Evolutionary conservation across 139 green algal genomes (phyloP), one percentile per base, ranked within the genome.

Genomic region (Haematococcus sp.): DNA sequence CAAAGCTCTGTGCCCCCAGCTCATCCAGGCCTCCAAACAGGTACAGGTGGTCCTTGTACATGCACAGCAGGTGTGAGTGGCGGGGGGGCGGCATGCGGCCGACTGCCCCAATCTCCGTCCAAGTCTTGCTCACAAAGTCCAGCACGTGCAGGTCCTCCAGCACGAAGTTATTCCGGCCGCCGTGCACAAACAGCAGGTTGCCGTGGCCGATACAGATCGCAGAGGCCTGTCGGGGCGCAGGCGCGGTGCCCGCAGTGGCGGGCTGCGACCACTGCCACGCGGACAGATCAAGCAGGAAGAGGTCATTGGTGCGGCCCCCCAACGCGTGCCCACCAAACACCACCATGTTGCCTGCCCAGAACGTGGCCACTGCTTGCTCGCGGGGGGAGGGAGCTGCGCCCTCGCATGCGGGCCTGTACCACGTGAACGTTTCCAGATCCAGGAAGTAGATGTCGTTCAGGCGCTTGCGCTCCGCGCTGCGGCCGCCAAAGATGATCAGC

Each of bases 151-250:
- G 70, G 80, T 97, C 92, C 33, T 94, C 86, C 68, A 95, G 77
- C 65, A 95, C 87, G 63, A 96, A 95, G 83, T 95, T 93, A 76
- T 84, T 90, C n/a, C 68, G 44, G n/a, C 92, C 92, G 25, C 91
- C 92, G 70, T 93, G 82, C 25, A 97, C 43, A 56, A 87, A 92
- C 49, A 95, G 60, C 46, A 87, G 70, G 54, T 73, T 85, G 49
- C 75, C 75, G 71, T 89, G 83, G 4, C 83, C 83, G 25, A 90
- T 83, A 63, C 76, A 84, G 20, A 91, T 71, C n/a, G 76, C 84
- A n/a, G 77, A 77, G 3, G 84, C 79, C 74, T 94, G 87, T 31
- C 93, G 86, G 1, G 93, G 93, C 2, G 82, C 86, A 44, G 93
- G 93, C 19, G 79, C 86, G n/a, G 85, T 89, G 33, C 91, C 90